These are phyloP conservation scores for Calonectria honghensis DNA, from an alignment of 2,329 filamentous ascomycete genomes.

Conservation along the genomic window DNA sequence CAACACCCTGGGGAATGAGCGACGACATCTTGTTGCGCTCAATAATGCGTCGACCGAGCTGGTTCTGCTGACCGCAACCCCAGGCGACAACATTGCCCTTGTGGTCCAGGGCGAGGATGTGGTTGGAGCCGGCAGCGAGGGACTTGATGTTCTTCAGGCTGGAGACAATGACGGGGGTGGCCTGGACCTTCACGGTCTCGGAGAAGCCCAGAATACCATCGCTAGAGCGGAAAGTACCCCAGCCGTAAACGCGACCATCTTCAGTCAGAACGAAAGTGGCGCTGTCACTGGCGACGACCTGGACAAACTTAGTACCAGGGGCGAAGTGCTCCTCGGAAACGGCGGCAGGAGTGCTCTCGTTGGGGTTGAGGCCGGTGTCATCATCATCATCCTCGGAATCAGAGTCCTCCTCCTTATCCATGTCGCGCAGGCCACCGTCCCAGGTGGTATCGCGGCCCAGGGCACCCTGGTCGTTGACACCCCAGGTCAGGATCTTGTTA, in stretches of 20 bases:
- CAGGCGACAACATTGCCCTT: conserved; percentile 81
- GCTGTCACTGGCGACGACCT: conserved; percentile 84
- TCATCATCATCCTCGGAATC: conserved; percentile 76
- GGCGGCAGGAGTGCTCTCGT: conserved; percentile 79
- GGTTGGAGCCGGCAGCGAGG: conserved; percentile 81
- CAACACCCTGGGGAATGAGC: conserved; percentile 76
- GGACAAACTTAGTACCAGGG: conserved; percentile 75
- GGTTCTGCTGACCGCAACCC: conserved; percentile 82
- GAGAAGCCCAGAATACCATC: conserved; percentile 81
- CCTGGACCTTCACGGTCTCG: conserved; percentile 70
- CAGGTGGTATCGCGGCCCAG: conserved; percentile 84
- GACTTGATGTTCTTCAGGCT: conserved; percentile 79
- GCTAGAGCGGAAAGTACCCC: conserved; percentile 85
- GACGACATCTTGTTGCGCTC: conserved; percentile 78
- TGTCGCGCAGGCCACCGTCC: conserved; percentile 77
- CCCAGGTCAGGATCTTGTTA: conserved; percentile 90
- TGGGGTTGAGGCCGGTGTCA: conserved; percentile 81
- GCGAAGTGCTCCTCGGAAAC: conserved; percentile 77
- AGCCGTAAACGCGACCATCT: conserved; percentile 85
- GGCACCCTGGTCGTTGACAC: conserved; percentile 89
- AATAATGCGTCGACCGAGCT: conserved; percentile 76
- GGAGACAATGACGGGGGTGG: conserved; percentile 72
- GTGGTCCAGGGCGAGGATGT: conserved; percentile 80
- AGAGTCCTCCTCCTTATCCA: conserved; percentile 71
- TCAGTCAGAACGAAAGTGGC: conserved; percentile 85